Base-by-base conservation (phyloP, 2,329 filamentous ascomycete species). In the Penicillium thymicola region DNA sequence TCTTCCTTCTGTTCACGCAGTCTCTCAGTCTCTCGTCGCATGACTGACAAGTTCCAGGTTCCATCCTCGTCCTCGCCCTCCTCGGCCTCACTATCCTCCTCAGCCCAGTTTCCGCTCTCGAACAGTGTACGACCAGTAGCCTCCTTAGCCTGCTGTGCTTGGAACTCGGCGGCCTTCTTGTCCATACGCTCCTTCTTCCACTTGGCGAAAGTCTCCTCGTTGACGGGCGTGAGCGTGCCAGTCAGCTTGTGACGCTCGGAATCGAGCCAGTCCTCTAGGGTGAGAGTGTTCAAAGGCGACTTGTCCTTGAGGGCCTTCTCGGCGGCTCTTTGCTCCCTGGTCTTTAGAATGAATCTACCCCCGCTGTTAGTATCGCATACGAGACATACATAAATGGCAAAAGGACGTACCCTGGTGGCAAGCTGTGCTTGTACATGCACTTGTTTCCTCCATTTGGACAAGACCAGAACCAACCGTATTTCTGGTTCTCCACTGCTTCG, bases 401-500 rank as follows among this genome's bases (percentile, higher is more conserved):
- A 44, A 28, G 60, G 36, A 85, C 89, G 70, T 85, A 95, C 90
- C 94, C 94, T 70, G 92, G 89, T 67, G 95, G 94, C 68, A 99
- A 82, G 69, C 89, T 92, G 76, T 99, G 94, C 78, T 89, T 92
- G 74, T 99, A 99, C 88, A 94, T 97, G 89, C 94, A 99, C 77
- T 96, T 90, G 72, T 99, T 89, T 62, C 90, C 93, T 63, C 92
- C 92, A 70, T 97, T 97, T 45, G 94, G 94, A 83, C 94, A 99
- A 58, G 86, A 82, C 94, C 94, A 99, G 78, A 99, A 97, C 94
- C 94, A 99, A 61, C 94, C 94, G 70, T 99, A 99, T 77, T 97
- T 99, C 69, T 92, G 90, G 72, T 99, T 94, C 78, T 99, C 94
- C 61, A 99, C 94, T 27, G 94, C 94, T 65, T 92, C 88, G 72